phyloP scores from a whole-genome alignment of 768 basidiomycete species.

The Tulasnella calospora region DNA sequence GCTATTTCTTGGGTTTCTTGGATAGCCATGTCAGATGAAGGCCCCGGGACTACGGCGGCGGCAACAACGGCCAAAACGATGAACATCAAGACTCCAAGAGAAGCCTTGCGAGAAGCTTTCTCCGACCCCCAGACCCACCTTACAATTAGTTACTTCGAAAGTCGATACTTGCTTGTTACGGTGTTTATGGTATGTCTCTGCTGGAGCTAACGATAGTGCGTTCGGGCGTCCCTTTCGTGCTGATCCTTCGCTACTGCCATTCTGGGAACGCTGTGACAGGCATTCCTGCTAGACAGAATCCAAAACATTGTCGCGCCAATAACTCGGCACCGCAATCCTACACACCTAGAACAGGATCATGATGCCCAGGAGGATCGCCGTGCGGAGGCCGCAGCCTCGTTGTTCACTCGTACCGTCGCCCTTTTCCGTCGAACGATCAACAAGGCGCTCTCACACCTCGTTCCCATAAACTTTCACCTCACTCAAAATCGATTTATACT shows the following conservation, averaged over 20 bases:
- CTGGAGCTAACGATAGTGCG: background rate
- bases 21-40: background rate
- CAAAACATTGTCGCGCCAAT: constrained; percentile 12
- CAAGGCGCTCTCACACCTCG: background rate
- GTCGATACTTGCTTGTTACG: background rate
- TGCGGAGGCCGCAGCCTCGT: background rate
- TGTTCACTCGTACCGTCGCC: background rate
- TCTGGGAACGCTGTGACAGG: background rate
- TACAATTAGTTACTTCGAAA: background rate
- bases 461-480: background rate
- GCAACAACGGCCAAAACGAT: background rate
- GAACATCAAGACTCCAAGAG: background rate
- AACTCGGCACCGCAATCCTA: constrained; percentile 3
- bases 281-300: constrained; percentile 15
- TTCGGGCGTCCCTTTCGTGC: background rate
- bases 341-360: background rate
- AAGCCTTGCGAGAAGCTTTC: background rate
- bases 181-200: constrained; percentile 1
- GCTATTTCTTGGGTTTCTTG: background rate
- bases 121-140: background rate
- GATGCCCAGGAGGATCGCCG: background rate
- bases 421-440: background rate
- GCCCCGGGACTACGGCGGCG: background rate
- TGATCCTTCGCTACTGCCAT: background rate
- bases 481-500: background rate